These are phyloP conservation scores for Euphorbia pulcherrima DNA, from an alignment of 345 rosid genomes.

Conservation along the genomic window DNA sequence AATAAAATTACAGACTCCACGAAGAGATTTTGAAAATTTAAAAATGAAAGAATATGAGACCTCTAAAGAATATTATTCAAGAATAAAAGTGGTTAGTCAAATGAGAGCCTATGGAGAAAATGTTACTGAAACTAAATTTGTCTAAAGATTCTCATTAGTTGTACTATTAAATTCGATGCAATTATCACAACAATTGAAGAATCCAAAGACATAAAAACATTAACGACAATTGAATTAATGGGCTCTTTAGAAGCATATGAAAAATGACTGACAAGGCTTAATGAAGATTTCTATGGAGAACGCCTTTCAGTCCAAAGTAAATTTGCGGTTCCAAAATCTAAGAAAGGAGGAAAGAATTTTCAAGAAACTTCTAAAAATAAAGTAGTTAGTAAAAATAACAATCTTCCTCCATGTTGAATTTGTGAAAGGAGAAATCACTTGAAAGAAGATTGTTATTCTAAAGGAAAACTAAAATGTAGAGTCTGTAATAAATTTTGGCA, in stretches of 20 bases:
- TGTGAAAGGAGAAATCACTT: no score
- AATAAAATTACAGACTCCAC: background rate
- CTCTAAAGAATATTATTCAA: background rate
- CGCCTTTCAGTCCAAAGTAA: no score
- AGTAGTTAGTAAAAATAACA: no score
- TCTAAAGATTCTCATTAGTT: background rate
- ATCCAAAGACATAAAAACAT: background rate
- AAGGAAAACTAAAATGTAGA: no score
- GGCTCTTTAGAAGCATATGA: background rate
- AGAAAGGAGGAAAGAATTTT: no score
- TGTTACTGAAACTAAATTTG: background rate
- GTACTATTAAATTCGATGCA: background rate
- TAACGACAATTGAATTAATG: background rate
- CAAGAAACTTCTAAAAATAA: no score
- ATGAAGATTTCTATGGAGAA: no score
- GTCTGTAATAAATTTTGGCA: no score
- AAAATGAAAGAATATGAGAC: background rate
- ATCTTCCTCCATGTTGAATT: no score
- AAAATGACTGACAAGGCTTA: no score
- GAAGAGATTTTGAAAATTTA: background rate
- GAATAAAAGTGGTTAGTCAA: background rate
- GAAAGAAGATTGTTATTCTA: no score
- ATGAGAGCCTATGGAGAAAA: background rate
- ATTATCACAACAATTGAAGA: background rate
- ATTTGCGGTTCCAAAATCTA: no score